Conservation (phyloP, 306 rosid genomes). For the Medicago truncatula region DNA sequence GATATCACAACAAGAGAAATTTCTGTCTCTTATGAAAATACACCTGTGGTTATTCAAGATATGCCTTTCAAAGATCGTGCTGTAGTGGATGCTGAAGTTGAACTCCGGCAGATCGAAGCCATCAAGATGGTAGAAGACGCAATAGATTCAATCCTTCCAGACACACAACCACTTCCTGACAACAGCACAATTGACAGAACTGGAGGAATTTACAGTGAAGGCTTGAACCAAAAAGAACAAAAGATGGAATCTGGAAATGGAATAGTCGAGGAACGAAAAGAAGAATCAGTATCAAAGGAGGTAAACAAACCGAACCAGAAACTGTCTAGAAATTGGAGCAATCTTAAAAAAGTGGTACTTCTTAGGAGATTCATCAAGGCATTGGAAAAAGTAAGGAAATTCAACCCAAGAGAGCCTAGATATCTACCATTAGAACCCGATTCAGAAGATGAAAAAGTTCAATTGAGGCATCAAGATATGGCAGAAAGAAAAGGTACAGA, state of each 20-base stretch:
- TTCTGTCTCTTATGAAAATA: slow-evolving; percentile 39
- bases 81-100: slow-evolving; percentile 50
- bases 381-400: slow-evolving; percentile 69
- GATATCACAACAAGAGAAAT: slow-evolving; percentile 20
- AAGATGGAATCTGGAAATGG: slow-evolving; percentile 33
- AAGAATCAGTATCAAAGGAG: slow-evolving; percentile 38
- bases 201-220: slow-evolving; percentile 27
- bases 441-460: slow-evolving; percentile 68
- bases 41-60: slow-evolving; percentile 36
- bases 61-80: slow-evolving; percentile 29
- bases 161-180: slow-evolving; percentile 37
- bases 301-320: slow-evolving; percentile 52
- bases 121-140: slow-evolving; percentile 91
- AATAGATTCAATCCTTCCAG: slow-evolving; percentile 83
- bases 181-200: slow-evolving; percentile 32
- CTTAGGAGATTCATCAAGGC: slow-evolving; percentile 87
- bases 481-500: slow-evolving; percentile 76
- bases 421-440: slow-evolving; percentile 60
- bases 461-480: slow-evolving; percentile 67
- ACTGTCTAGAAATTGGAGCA: slow-evolving; percentile 74
- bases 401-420: slow-evolving; percentile 64
- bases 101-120: slow-evolving; percentile 71
- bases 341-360: slow-evolving; percentile 78
- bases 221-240: slow-evolving; percentile 40
- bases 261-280: slow-evolving; percentile 36